These are phyloP conservation scores for Phylloporus sp. DNA, from an alignment of 1,284 basidiomycete genomes.

Conservation along the genomic window DNA sequence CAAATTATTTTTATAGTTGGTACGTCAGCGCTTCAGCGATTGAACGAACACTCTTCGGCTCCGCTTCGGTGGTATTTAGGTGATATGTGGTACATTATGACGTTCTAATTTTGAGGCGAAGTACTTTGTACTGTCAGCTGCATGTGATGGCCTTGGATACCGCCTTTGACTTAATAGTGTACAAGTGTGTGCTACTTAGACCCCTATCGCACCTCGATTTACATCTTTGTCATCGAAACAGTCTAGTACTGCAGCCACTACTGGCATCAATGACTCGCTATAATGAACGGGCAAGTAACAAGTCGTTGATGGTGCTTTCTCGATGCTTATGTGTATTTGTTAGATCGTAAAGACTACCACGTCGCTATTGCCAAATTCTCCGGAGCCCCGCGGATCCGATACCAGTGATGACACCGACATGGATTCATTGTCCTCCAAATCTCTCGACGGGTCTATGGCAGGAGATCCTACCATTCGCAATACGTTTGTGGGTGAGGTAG, in stretches of 20 bases:
- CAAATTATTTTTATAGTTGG: too few species aligned
- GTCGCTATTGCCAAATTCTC: slow-evolving; percentile 7
- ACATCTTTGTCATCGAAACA: not conserved
- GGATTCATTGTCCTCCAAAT: not conserved
- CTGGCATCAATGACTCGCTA: slow-evolving; percentile 9
- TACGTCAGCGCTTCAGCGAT: too few species aligned
- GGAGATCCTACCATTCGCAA: slow-evolving; percentile 13
- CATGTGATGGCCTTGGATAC: too few species aligned
- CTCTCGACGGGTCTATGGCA: not conserved
- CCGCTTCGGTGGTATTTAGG: too few species aligned
- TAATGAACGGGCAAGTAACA: slow-evolving; percentile 9
- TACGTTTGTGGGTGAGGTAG: slow-evolving; percentile 64
- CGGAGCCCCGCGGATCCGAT: not conserved
- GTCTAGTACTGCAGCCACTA: too few species aligned
- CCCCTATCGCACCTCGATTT: slow-evolving; percentile 14
- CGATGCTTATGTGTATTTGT: not conserved
- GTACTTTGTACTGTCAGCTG: too few species aligned
- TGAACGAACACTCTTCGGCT: too few species aligned
- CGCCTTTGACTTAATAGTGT: too few species aligned
- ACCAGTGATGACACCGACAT: slow-evolving; percentile 2
- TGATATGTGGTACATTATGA: too few species aligned
- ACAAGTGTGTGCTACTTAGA: too few species aligned
- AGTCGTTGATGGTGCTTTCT: not conserved
- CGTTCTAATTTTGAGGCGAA: too few species aligned
- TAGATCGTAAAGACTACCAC: slow-evolving; percentile 7